phyloP scores from a whole-genome alignment of 352 stramenopile species.

The Phytophthora vignae region DNA sequence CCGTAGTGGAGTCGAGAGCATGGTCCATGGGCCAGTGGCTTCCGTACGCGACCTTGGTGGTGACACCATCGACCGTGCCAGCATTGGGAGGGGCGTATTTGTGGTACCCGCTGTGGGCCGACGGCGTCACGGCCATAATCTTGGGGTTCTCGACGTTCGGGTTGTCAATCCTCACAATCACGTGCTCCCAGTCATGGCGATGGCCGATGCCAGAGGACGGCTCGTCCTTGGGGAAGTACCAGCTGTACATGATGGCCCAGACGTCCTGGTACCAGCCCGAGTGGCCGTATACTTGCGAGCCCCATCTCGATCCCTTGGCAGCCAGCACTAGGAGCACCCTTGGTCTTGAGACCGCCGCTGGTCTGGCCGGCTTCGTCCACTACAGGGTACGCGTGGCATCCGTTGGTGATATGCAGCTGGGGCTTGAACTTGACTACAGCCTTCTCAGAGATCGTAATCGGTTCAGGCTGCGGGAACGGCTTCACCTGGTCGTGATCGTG shows the following conservation, averaged over 20 bases:
- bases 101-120: constrained; percentile 17
- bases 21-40: constrained; percentile 24
- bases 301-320: constrained; percentile 43
- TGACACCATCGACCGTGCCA: constrained; percentile 7
- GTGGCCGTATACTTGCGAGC: constrained; percentile 39
- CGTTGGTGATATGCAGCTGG: constrained; percentile 24
- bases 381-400: constrained; percentile 28
- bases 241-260: constrained; percentile 41
- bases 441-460: constrained; percentile 21
- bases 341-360: constrained; percentile 18
- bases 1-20: constrained; percentile 5
- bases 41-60: constrained; percentile 14
- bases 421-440: constrained; percentile 30
- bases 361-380: constrained; percentile 22
- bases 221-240: constrained; percentile 51
- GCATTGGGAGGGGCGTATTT: constrained; percentile 1
- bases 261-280: constrained; percentile 20
- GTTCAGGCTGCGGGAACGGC: constrained; percentile 21
- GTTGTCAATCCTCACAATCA: constrained; percentile 15
- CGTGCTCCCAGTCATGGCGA: constrained; percentile 36
- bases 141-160: constrained; percentile 14
- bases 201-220: constrained; percentile 38
- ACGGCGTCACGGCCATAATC: constrained; percentile 22
- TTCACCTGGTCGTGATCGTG: constrained; percentile 27
- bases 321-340: constrained; percentile 6